Evolutionary conservation across 768 basidiomycete species (phyloP).

Genomic region (Leccinum truebloodii): DNA sequence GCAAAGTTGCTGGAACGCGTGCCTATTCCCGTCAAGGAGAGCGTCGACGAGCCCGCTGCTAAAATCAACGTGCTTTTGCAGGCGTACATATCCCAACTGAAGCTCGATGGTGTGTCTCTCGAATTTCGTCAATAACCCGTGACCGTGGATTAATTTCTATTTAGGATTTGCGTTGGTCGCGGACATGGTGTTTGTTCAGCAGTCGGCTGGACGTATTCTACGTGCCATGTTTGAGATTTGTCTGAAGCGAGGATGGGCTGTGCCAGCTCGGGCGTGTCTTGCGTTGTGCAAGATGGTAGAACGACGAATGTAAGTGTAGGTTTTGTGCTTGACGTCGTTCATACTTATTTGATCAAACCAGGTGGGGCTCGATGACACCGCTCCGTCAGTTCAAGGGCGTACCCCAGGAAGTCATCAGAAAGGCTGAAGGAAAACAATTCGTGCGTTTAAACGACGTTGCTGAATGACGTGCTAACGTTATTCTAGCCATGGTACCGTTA

Average conservation of each 20-base stretch:
- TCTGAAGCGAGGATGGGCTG: slow-evolving; percentile 96
- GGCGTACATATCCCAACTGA: slow-evolving; percentile 91
- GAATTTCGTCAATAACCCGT: background rate
- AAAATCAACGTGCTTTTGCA: slow-evolving; percentile 98
- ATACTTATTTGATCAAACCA: slow-evolving; percentile 30
- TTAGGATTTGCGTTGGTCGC: slow-evolving; percentile 81
- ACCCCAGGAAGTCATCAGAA: slow-evolving; percentile 79
- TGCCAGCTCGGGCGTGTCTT: slow-evolving; percentile 87
- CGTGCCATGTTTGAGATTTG: slow-evolving; percentile 98
- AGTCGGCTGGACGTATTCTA: slow-evolving; percentile 95
- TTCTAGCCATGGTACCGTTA: slow-evolving; percentile 92
- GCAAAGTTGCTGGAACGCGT: slow-evolving; percentile 90
- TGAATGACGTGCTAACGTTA: background rate
- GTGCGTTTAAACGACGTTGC: slow-evolving; percentile 42
- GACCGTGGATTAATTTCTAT: background rate
- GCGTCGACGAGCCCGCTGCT: slow-evolving; percentile 92
- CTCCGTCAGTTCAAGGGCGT: slow-evolving; percentile 94
- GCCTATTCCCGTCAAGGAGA: slow-evolving; percentile 96
- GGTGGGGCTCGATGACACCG: slow-evolving; percentile 99
- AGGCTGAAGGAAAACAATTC: slow-evolving; percentile 98
- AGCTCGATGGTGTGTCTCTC: slow-evolving; percentile 67
- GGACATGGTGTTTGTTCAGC: slow-evolving; percentile 96
- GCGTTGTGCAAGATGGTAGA: slow-evolving; percentile 97
- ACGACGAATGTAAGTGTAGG: slow-evolving; percentile 65
- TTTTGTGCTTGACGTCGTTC: background rate